Evolutionary conservation across 23 red algal genomes (phyloP).

Genomic region (Gracilaria caudata): DNA sequence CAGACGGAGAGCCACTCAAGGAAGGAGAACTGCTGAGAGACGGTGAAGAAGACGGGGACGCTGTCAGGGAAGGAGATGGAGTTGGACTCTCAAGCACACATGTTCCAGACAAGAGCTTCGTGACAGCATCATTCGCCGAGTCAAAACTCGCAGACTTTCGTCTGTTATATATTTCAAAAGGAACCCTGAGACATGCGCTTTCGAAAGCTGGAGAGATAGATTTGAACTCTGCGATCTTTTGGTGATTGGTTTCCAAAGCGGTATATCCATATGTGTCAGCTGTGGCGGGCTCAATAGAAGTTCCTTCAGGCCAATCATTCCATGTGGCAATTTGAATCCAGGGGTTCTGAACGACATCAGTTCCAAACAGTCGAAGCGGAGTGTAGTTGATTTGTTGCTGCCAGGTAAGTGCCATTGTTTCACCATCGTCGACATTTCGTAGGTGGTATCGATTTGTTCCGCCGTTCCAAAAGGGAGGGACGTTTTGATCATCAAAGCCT

Average conservation of each 20-base stretch:
- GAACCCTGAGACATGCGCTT: background rate
- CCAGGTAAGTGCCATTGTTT: slow-evolving; percentile 52
- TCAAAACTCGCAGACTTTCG: background rate
- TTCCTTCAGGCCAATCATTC: slow-evolving; percentile 67
- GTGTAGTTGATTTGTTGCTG: slow-evolving; percentile 50
- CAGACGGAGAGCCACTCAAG: background rate
- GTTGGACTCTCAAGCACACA: background rate
- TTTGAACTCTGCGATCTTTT: slow-evolving; percentile 54
- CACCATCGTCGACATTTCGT: slow-evolving; percentile 44
- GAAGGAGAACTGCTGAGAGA: background rate
- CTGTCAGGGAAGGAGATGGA: background rate
- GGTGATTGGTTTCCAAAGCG: slow-evolving; percentile 29
- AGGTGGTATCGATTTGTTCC: slow-evolving; percentile 57
- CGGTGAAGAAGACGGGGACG: background rate
- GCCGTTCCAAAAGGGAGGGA: slow-evolving; percentile 59
- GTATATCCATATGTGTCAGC: slow-evolving; percentile 36
- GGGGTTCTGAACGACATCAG: slow-evolving; percentile 38
- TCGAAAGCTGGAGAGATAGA: background rate
- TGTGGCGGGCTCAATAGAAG: slow-evolving; percentile 41
- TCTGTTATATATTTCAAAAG: slow-evolving; percentile 10
- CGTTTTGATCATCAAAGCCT: slow-evolving; percentile 61
- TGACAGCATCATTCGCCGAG: slow-evolving; percentile 11
- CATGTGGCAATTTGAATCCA: slow-evolving; percentile 65
- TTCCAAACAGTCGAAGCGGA: slow-evolving; percentile 10
- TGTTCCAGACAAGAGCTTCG: slow-evolving; percentile 19